phyloP scores from a whole-genome alignment of 164 flowering plant species.

The Hamamelis virginiana region DNA sequence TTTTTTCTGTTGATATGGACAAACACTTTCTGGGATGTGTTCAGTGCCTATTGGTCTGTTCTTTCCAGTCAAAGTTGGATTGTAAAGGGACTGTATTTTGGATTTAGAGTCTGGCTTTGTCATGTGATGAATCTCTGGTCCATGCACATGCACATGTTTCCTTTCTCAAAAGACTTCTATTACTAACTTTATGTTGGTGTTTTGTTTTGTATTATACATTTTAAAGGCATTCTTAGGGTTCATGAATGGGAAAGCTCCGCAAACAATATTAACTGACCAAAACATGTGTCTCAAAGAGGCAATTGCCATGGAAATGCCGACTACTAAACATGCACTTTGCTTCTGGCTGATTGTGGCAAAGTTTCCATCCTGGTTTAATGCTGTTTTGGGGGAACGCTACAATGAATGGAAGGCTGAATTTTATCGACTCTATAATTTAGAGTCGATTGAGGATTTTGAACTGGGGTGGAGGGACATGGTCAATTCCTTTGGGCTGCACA shows the following conservation, averaged over 20 bases:
- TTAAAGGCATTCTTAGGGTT: constrained; percentile 72
- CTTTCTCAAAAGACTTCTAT: background rate
- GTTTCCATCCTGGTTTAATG: constrained; percentile 98
- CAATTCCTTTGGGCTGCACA: constrained; percentile 67
- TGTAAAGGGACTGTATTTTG: background rate
- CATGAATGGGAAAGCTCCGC: constrained; percentile 93
- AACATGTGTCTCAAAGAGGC: constrained; percentile 87
- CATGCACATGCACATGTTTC: constrained; percentile 1
- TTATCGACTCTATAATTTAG: constrained; percentile 74
- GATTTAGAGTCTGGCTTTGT: background rate
- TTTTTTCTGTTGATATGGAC: background rate
- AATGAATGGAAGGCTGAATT: constrained; percentile 92
- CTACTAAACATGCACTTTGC: constrained; percentile 84
- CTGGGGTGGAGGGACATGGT: constrained; percentile 88
- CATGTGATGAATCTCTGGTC: background rate
- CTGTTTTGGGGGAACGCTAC: constrained; percentile 85
- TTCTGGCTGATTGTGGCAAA: constrained; percentile 91
- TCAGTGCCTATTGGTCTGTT: background rate
- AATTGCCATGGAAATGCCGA: constrained; percentile 72
- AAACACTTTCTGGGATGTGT: background rate
- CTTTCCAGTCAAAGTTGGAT: background rate
- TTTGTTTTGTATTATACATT: constrained; percentile 11
- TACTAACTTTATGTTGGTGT: constrained; percentile 7
- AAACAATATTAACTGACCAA: constrained; percentile 87
- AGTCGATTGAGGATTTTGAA: constrained; percentile 80